Evolutionary conservation across 2,329 filamentous ascomycete genomes (phyloP).

Genomic region (Cordyceps fumosorosea): DNA sequence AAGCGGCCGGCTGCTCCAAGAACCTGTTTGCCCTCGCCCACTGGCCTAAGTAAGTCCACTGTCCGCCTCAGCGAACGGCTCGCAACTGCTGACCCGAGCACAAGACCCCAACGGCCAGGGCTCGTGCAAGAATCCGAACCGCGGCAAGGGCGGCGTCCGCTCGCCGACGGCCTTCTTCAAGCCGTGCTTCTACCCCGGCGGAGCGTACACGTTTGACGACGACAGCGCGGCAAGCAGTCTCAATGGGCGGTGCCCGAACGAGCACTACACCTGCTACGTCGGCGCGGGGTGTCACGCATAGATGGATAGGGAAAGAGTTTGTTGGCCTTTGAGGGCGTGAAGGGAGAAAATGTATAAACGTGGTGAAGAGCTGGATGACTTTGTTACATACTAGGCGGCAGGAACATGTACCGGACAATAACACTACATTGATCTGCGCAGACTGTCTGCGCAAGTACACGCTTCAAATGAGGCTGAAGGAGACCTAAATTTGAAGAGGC

Average conservation of each 20-base stretch:
- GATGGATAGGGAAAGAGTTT: not conserved
- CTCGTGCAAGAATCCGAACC: slow-evolving; percentile 12
- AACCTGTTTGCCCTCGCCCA: not conserved
- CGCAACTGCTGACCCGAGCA: too few species aligned
- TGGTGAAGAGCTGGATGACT: not conserved
- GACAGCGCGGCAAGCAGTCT: slow-evolving; percentile 15
- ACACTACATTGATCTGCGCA: not conserved
- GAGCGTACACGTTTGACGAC: slow-evolving; percentile 14
- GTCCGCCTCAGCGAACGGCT: too few species aligned
- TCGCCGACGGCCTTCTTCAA: slow-evolving; percentile 2
- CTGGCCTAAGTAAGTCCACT: slow-evolving; percentile 10
- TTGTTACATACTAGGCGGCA: not conserved
- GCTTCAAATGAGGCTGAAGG: too few species aligned
- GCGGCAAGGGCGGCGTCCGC: not conserved
- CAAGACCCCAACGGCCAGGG: slow-evolving; percentile 12
- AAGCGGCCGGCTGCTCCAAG: slow-evolving; percentile 13
- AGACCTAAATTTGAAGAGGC: too few species aligned
- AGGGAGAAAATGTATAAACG: not conserved
- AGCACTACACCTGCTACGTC: slow-evolving; percentile 16
- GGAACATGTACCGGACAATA: not conserved
- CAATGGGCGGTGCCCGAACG: slow-evolving; percentile 12
- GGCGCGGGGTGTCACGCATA: slow-evolving; percentile 1
- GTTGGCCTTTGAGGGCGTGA: not conserved
- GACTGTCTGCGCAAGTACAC: too few species aligned
- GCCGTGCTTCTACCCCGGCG: slow-evolving; percentile 11